phyloP scores from a whole-genome alignment of 495 filamentous ascomycete species.

The Penicillium crystallinum region DNA sequence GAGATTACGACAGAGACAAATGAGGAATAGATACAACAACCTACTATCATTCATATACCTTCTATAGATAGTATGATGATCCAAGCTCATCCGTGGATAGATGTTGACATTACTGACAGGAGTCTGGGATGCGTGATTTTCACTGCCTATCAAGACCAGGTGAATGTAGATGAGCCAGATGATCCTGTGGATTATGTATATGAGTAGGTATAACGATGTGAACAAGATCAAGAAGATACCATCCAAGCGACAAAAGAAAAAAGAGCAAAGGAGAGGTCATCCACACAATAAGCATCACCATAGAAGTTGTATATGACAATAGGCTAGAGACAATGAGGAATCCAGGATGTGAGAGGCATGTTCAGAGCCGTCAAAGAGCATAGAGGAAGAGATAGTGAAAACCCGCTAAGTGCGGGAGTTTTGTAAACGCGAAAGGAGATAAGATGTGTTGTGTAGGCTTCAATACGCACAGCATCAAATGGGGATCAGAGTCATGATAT shows the following conservation, averaged over 20 bases:
- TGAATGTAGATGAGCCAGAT: too few relatives aligned
- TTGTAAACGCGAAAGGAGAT: conserved; percentile 1
- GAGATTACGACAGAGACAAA: too few relatives aligned
- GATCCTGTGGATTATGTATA: conserved; percentile 7
- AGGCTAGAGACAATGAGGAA: background rate
- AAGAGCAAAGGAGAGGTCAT: conserved; percentile 5
- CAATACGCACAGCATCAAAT: conserved; percentile 11
- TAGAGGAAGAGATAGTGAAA: conserved; percentile 4
- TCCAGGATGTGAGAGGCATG: conserved; percentile 8
- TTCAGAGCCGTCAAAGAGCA: background rate
- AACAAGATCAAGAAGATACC: background rate
- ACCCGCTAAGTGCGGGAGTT: conserved; percentile 16
- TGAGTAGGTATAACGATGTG: background rate
- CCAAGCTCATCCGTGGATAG: too few relatives aligned
- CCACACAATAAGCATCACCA: conserved; percentile 5
- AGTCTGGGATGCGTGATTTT: background rate
- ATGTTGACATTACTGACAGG: background rate
- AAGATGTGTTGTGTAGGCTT: conserved; percentile 8
- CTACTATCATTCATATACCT: too few relatives aligned
- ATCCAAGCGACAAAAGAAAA: conserved; percentile 5
- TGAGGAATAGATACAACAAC: too few relatives aligned
- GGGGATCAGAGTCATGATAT: conserved; percentile 14
- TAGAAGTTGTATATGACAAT: conserved; percentile 2
- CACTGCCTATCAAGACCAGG: background rate
- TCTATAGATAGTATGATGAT: too few relatives aligned